Base-by-base conservation (phyloP, 2,329 filamentous ascomycete species). In the Pseudocercospora crystallina region DNA sequence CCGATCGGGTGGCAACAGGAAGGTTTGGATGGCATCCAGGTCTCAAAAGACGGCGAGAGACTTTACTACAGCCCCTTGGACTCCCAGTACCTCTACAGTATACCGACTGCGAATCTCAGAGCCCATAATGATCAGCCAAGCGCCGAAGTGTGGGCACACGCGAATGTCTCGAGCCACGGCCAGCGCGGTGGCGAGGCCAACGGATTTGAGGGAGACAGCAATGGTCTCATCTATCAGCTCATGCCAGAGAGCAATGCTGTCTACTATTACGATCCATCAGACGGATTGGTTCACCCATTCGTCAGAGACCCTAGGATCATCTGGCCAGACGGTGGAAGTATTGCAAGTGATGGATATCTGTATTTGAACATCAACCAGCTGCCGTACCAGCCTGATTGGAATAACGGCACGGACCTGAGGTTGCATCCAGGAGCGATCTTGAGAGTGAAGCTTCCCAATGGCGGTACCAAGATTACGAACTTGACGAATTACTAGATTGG, bases 321-420 rank as follows among this genome's bases (percentile, higher is more conserved):
- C 10, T 76, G 71, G 74, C 69, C 70, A 0, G 72, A 76, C 56
- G 71, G 70, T 37, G 69, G 69, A 12, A 71, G 69, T 40, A 61
- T 73, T 12, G 72, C 68, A 0, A 69, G 64, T 30, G 73, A 76
- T 61, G 73, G 69, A 2, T 78, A 75, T 43, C 58, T 78, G 11
- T 78, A 79, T 53, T 60, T 77, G 49, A 77, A 75, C 46, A 73
- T 77, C 54, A 76, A 79, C 54, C 76, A 79, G 60, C 53, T 79
- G 50, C 72, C 71, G 1, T 76, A 73, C 58, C 73, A 77, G 62
- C 69, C 73, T 2, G 67, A 71, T 47, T 77, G 74, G 75, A 78
- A 79, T 53, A 59, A 71, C 55, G 74, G 74, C 0, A 63, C 70
- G 2, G 76, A 77, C 62, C 53, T 65, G 29, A 68, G 75, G 43